Base-by-base conservation (phyloP, 1,284 basidiomycete genomes). In the Ganoderma leucocontextum region DNA sequence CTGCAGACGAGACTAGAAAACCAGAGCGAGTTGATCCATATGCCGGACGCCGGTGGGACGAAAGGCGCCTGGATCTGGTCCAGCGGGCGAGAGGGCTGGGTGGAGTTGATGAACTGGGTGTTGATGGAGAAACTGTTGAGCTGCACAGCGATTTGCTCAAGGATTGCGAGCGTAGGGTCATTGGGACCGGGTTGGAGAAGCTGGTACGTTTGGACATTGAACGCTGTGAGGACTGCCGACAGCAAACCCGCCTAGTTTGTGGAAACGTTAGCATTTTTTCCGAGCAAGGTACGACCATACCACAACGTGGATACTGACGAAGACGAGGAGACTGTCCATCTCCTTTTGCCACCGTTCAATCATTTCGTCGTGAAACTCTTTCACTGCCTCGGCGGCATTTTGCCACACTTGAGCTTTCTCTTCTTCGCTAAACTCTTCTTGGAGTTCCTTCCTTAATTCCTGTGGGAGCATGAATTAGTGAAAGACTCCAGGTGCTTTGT, bases 21-120 rank as follows among this genome's bases (percentile, higher is more conserved):
- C 73, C 73, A 74, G 9, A 72, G 60, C 0, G 59, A 29, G 36
- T 74, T 74, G 53, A 74, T 60, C 52, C 67, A 70, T 13, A 73
- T 33, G 4, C 64, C 65, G 8, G 41, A 57, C 7, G 38, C 9
- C 1, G 63, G 41, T 1, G 62, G 36, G 4, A 19, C 10, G 35
- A 60, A 52, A 1, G 58, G 13, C 1, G 52, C n/a, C 6, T 49
- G 19, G 15, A 58, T 9, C 33, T 35, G 22, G 58, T 36, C 25
- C 29, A 33, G 15, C 12, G 58, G 1, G 38, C 60, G 39, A 4
- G 52, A 19, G 0, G 66, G 44, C 12, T 44, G 49, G 2, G 63
- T 67, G 9, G 66, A 65, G 41, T 67, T 70, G 8, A 66, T 17
- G 57, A 65, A 67, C 0, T 42, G 57, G 7, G 60, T 41, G 8